Evolutionary conservation across 73 alveolate species (phyloP), one percentile per base, ranked within the genome.

Genomic region (Paramecium octaurelia): DNA sequence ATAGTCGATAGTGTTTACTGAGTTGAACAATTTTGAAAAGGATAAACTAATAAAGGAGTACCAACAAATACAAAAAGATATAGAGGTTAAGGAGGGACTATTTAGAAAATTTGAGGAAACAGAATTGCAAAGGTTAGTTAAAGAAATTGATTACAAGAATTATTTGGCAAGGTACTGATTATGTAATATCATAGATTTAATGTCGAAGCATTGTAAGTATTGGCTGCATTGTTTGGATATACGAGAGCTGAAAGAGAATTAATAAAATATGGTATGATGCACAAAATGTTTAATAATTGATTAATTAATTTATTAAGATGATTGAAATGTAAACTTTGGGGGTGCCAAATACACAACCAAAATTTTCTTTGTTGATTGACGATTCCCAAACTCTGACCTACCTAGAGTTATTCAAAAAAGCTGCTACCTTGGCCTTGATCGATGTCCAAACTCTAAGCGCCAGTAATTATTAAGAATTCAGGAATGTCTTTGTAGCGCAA

Each of bases 191-290:
- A 2, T 8, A 80, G 91, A 80, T 80, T 80, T 46, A 80, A 80
- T 44, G 76, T 80, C 0, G 91, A 80, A 80, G 91, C 91, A 20
- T 43, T 80, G 34, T 48, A 80, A 80, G 91, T 80, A n/a, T 44
- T 80, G 44, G 91, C 91, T 24, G 91, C 91, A 80, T 48, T 80
- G 14, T 80, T 80, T 80, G 91, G 91, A 80, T 80, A 80, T 44
- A 21, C 48, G 7, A 80, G 91, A 24, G 91, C 91, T 1, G 91
- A 80, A 43, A 80, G 91, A 80, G 91, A 80, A 48, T 46, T 80
- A 24, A 80, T 80, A 44, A 80, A 80, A 80, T 44, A 80, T 80
- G 91, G 91, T 31, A 80, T 80, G 91, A 80, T 80, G 70, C 87
- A 73, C 59, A 73, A 73, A 73, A 73, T 73, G 87, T 35, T 73